Evolutionary conservation across 2,329 filamentous ascomycete species (phyloP).

Genomic region (Acarospora socialis): DNA sequence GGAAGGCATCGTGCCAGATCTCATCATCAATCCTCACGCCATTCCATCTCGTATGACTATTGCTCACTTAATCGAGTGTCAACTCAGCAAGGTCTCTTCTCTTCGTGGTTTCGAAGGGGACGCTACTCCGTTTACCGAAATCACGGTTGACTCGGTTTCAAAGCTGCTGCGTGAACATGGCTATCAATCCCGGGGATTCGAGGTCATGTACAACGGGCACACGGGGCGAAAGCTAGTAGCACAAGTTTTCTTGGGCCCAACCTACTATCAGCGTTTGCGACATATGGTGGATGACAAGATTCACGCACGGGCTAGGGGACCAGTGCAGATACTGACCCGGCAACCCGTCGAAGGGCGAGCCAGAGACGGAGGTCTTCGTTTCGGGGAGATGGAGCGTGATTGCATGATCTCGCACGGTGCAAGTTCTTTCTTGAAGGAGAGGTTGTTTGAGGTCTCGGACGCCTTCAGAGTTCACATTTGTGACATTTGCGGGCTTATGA

Average conservation of each 20-base stretch:
- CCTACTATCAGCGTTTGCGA: conserved; percentile 94
- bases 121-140: conserved; percentile 92
- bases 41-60: conserved; percentile 99
- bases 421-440: conserved; percentile 91
- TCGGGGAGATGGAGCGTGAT: conserved; percentile 99
- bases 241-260: conserved; percentile 93
- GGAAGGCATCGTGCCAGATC: conserved; percentile 81
- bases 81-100: conserved; percentile 89
- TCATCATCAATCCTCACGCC: conserved; percentile 98
- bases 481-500: conserved; percentile 98
- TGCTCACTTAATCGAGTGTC: conserved; percentile 98
- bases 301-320: conserved; percentile 91
- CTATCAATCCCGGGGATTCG: conserved; percentile 93
- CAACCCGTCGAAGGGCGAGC: conserved; percentile 98
- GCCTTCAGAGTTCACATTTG: conserved; percentile 97
- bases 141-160: conserved; percentile 89
- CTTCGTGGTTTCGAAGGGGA: conserved; percentile 92
- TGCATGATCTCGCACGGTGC: conserved; percentile 99
- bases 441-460: conserved; percentile 92
- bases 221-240: conserved; percentile 86
- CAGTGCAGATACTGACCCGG: conserved; percentile 90
- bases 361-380: conserved; percentile 90
- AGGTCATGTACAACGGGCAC: conserved; percentile 98
- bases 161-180: conserved; percentile 73
- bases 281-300: conserved; percentile 99